Conservation (phyloP, 202 grass and related monocot species). For the Panicum hallii region DNA sequence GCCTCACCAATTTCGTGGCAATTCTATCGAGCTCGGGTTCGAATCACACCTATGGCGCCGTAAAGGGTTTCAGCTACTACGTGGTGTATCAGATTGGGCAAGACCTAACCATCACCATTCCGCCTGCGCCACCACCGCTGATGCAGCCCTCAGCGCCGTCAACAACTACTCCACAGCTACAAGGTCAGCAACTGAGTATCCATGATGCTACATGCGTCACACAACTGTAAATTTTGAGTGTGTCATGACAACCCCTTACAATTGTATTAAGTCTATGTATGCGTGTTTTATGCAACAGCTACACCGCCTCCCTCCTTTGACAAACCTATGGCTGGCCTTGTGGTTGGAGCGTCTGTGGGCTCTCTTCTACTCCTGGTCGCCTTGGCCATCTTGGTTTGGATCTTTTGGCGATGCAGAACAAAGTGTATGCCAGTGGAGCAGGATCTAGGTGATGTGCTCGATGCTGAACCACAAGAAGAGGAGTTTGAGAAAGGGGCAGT, state of each 20-base stretch:
- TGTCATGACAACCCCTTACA: no score
- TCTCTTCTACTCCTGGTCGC: not conserved
- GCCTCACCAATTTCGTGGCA: not conserved
- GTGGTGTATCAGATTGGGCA: not conserved
- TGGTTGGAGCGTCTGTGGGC: not conserved
- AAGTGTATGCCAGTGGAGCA: not conserved
- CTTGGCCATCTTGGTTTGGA: not conserved
- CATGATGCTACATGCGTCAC: no score
- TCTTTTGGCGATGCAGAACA: not conserved
- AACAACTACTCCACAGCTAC: no score
- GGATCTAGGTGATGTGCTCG: not conserved
- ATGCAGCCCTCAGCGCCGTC: no score
- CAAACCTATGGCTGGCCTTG: no score
- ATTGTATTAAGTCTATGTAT: no score
- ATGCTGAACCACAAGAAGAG: not conserved
- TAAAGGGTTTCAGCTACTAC: constrained; percentile 29
- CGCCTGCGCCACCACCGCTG: not conserved
- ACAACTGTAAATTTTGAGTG: no score
- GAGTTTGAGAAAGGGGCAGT: constrained; percentile 8
- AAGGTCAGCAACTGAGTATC: no score
- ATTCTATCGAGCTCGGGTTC: rapidly evolving
- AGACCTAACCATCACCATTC: not conserved
- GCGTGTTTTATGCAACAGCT: no score
- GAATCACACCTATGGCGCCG: not conserved
- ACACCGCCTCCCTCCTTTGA: not conserved